Percentiles rank a stretch among this genome's conserved stretches.
These are phyloP conservation scores for Pseudocercospora fijiensis DNA, from an alignment of 2,329 filamentous ascomycete genomes.

Conservation along the genomic window DNA sequence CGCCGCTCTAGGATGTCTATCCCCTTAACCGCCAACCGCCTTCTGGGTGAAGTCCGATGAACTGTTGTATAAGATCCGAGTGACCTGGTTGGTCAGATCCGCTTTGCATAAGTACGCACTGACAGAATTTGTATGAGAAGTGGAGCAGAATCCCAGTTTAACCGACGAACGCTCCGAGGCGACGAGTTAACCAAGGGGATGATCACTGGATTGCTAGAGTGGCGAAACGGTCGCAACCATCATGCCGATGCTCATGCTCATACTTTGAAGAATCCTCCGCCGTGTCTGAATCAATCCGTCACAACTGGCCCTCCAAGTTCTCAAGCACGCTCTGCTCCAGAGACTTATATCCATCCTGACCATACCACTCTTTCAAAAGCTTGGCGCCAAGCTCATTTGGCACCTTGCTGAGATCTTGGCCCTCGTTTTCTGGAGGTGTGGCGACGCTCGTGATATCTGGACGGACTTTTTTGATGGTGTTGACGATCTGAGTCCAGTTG, in stretches of 20 bases:
- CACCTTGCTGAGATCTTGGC: conserved; percentile 29
- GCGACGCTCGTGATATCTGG: conserved; percentile 39
- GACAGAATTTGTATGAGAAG: no score
- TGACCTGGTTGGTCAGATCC: no score
- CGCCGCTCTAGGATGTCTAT: no score
- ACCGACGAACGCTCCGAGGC: background rate
- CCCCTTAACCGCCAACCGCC: no score
- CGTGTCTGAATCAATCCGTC: background rate
- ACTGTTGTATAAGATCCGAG: no score
- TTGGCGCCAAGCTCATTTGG: conserved; percentile 33
- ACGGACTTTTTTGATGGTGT: conserved; percentile 40
- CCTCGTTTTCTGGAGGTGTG: conserved; percentile 23
- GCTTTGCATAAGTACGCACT: no score
- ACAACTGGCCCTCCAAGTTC: conserved; percentile 26
- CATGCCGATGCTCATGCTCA: background rate
- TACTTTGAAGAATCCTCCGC: background rate
- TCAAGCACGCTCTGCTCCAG: conserved; percentile 32
- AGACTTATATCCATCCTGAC: conserved; percentile 29
- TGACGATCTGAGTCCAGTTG: conserved; percentile 49
- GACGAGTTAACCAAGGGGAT: background rate
- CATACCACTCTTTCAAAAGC: conserved; percentile 35
- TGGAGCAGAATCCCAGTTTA: no score
- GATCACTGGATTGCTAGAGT: background rate
- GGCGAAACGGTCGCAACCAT: background rate
- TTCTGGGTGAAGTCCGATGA: no score